phyloP scores from a whole-genome alignment of 2,329 filamentous ascomycete genomes.

The Cadophora sp. region DNA sequence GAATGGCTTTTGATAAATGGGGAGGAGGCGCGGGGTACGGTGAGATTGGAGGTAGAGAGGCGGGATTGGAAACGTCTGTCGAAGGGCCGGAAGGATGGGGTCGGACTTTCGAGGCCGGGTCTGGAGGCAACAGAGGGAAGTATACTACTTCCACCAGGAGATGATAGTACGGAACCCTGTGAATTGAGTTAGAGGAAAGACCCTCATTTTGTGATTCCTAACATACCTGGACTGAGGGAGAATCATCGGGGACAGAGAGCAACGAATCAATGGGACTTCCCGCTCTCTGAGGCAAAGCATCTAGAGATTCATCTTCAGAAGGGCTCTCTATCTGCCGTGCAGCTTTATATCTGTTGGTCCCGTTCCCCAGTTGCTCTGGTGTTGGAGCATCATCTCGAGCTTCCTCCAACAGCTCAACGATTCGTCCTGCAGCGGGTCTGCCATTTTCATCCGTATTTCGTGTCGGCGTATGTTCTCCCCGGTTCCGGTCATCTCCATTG shows the following conservation, averaged over 20 bases:
- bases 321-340: constrained; percentile 50
- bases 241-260: constrained; percentile 80
- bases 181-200: constrained; percentile 24
- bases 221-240: constrained; percentile 80
- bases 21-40: constrained; percentile 73
- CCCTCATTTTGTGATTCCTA: constrained; percentile 1
- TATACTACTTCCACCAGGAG: constrained; percentile 77
- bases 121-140: constrained; percentile 73
- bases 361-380: constrained; percentile 45
- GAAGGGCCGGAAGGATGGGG: constrained; percentile 88
- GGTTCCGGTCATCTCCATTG: constrained; percentile 45
- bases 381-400: constrained; percentile 39
- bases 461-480: constrained; percentile 51
- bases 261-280: constrained; percentile 74
- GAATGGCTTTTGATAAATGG: constrained; percentile 76
- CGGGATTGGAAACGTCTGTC: constrained; percentile 93
- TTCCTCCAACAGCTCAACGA: constrained; percentile 41
- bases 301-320: constrained; percentile 62
- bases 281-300: constrained; percentile 59
- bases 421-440: constrained; percentile 29
- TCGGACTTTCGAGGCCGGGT: constrained; percentile 70
- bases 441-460: constrained; percentile 51
- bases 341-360: constrained; percentile 43
- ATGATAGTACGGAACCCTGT: constrained; percentile 66
- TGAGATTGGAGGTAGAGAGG: constrained; percentile 64